A percentile compares a stretch with the other conserved stretches of the same genome.
These are phyloP conservation scores for Phaffia rhodozyma DNA, from an alignment of 1,284 basidiomycete species.

Conservation along the genomic window DNA sequence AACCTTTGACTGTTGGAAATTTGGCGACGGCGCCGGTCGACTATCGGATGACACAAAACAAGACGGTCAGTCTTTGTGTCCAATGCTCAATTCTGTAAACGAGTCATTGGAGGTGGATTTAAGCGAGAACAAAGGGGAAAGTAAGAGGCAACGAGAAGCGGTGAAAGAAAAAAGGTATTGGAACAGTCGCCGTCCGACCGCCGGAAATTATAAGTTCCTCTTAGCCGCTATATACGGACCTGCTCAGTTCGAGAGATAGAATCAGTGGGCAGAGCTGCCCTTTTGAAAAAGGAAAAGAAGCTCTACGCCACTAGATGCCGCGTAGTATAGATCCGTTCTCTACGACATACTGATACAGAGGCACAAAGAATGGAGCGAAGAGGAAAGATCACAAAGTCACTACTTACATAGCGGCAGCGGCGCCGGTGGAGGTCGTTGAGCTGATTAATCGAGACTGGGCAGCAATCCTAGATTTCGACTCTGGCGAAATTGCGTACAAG, in stretches of 20 bases:
- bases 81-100: neutral
- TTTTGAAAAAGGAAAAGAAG: too few relatives aligned
- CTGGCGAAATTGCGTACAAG: constrained; percentile 28
- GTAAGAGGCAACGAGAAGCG: neutral
- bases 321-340: neutral
- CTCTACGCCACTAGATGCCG: neutral
- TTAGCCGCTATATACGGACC: too few relatives aligned
- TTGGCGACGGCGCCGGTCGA: constrained; percentile 52
- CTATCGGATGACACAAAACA: constrained; percentile 32
- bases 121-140: neutral
- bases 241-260: too few relatives aligned
- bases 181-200: neutral
- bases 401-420: constrained; percentile 47
- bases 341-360: too few relatives aligned
- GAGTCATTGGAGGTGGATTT: neutral
- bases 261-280: neutral
- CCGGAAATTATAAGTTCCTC: too few relatives aligned
- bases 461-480: constrained; percentile 47
- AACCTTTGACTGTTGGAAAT: constrained; percentile 45
- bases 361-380: neutral
- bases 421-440: constrained; percentile 46
- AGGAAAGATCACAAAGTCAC: neutral
- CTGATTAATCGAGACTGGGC: constrained; percentile 50
- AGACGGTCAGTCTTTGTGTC: neutral
- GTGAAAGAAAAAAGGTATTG: neutral